Evolutionary conservation across 768 basidiomycete species (phyloP).

Genomic region (Heimioporus sp.): DNA sequence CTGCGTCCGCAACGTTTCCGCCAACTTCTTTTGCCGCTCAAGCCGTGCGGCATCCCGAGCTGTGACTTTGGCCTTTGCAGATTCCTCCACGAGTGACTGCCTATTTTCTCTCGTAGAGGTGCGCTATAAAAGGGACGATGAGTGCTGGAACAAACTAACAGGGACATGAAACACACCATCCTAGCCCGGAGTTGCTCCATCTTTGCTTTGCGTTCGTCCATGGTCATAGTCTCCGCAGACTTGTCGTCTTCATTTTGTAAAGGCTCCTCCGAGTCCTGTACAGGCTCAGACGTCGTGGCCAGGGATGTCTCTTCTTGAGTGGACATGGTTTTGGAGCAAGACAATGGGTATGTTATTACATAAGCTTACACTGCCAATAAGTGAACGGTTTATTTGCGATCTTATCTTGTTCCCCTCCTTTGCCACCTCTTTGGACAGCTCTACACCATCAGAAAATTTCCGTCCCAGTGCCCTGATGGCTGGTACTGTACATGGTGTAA

Average conservation of each 20-base stretch:
- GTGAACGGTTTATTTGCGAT: too few species aligned
- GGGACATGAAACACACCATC: conserved; percentile 52
- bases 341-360: conserved; percentile 1
- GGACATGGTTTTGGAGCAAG: conserved; percentile 12
- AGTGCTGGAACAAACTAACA: neutral
- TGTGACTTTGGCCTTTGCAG: conserved; percentile 70
- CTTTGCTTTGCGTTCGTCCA: conserved; percentile 77
- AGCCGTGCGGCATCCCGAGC: conserved; percentile 80
- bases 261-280: conserved; percentile 23
- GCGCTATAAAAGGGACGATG: conserved; percentile 43
- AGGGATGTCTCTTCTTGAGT: conserved; percentile 1
- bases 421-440: too few species aligned
- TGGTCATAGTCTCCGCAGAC: conserved; percentile 33
- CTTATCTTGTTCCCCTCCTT: too few species aligned
- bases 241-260: conserved; percentile 17
- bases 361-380: conserved; percentile 1
- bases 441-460: too few species aligned
- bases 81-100: conserved; percentile 81
- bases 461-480: too few species aligned
- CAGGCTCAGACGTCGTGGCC: neutral
- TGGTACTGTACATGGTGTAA: too few species aligned
- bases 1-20: conserved; percentile 80
- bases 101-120: conserved; percentile 82
- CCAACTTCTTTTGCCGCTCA: conserved; percentile 87
- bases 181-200: conserved; percentile 71